phyloP scores from a whole-genome alignment of 2,329 filamentous ascomycete genomes.

The Bipolaris gigantea region DNA sequence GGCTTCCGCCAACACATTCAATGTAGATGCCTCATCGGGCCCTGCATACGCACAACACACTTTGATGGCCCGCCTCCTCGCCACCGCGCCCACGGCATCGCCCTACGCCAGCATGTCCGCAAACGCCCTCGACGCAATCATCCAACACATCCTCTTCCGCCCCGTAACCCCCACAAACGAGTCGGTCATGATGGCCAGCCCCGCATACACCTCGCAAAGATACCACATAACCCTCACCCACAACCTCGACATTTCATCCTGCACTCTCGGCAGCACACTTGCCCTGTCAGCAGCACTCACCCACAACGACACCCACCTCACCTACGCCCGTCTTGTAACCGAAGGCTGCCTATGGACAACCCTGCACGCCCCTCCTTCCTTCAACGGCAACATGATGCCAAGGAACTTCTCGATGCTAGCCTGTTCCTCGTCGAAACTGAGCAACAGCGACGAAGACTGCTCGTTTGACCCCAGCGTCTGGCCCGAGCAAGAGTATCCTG shows the following conservation, averaged over 20 bases:
- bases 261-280: slow-evolving; percentile 70
- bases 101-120: background rate
- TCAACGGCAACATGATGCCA: slow-evolving; percentile 37
- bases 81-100: slow-evolving; percentile 18
- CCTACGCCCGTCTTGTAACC: slow-evolving; percentile 58
- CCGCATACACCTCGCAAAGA: slow-evolving; percentile 47
- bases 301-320: slow-evolving; percentile 53
- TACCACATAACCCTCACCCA: slow-evolving; percentile 41
- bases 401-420: slow-evolving; percentile 52
- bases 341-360: slow-evolving; percentile 66
- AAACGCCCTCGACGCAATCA: slow-evolving; percentile 44
- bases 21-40: background rate
- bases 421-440: slow-evolving; percentile 34
- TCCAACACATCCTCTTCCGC: slow-evolving; percentile 50
- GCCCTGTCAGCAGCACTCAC: slow-evolving; percentile 65
- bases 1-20: slow-evolving; percentile 32
- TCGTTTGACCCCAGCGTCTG: slow-evolving; percentile 16
- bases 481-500: slow-evolving; percentile 40
- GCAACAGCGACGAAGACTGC: background rate
- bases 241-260: slow-evolving; percentile 41
- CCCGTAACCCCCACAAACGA: slow-evolving; percentile 50
- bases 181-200: slow-evolving; percentile 46
- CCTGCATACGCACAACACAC: background rate
- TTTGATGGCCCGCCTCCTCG: background rate
- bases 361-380: slow-evolving; percentile 57